Evolutionary conservation across 108 stramenopile genomes (phyloP), one percentile per base, ranked within the genome.

Genomic region (Chaetoceros muelleri): DNA sequence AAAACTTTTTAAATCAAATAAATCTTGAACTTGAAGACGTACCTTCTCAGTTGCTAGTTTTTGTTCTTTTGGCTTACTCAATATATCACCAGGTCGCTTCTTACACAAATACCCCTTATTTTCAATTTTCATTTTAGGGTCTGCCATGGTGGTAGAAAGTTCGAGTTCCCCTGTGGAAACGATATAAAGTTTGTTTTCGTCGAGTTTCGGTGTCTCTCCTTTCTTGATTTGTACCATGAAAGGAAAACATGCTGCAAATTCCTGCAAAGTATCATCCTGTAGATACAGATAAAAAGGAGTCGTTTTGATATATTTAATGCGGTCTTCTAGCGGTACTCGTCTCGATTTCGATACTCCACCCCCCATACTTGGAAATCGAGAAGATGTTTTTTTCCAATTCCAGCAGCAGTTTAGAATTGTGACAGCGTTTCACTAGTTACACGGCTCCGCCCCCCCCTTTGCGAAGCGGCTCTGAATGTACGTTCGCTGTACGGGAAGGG

Each of bases 201-300:
- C 65, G 17, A 67, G 52, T 40, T 52, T 31, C 17, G 73, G 55
- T 16, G n/a, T 46, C 28, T 65, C 57, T 13, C 71, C 69, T 10
- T 63, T 49, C 10, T 24, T 31, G 27, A 58, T 29, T 8, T 44
- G 31, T 21, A 51, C 3, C 0, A 45, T 27, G 10, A 26, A 22
- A 30, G 46, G 34, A 31, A 73, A 76, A 52, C 72, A 76, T 28
- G 19, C 22, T 44, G 72, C 75, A 40, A 76, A 73, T 52, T 69
- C 72, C 8, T 65, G 13, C 18, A 73, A 48, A 25, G 64, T 64
- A 13, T 62, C 71, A 2, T 60, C 22, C 19, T 53, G 34, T 21
- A 76, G 68, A 52, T 72, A 72, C 28, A 64, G 58, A 30, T 58
- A 64, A 57, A 76, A 76, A 0, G 75, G 75, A 19, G 71, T 65